Base-by-base conservation (phyloP, 2,329 filamentous ascomycete genomes). In the Colletotrichum sp. region DNA sequence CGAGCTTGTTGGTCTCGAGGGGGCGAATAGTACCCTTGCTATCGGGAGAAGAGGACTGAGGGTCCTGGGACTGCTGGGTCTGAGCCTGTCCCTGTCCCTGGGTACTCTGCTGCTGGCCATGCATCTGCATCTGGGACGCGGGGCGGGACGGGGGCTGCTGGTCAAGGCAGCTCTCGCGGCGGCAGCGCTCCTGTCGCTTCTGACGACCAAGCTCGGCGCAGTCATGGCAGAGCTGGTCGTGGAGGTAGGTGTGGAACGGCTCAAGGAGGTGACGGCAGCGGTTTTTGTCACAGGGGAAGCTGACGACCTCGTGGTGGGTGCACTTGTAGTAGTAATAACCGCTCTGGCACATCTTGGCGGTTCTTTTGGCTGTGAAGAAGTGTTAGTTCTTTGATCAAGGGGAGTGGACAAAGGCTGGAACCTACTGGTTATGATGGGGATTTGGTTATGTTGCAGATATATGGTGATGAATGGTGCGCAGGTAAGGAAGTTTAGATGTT, bases 311-410 rank as follows among this genome's bases (percentile, higher is more conserved):
- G 13, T 36, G 26, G 48, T 78, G 77, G 30, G 57, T 38, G 73
- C 78, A 79, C 32, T 64, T 64, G 69, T 78, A 79, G 38, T 30
- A 71, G 69, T 78, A 79, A n/a, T 52, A 76, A 52, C 78, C 77
- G 15, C 67, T 77, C 12, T 65, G 74, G 43, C 77, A 78, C 77
- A 76, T 74, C 21, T 74, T 60, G 21, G 15, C 12, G 8, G 18
- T 32, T 21, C 48, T 21, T 8, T 28, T 65, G 16, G 15, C 36
- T 65, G 63, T 68, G 15, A 52, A 21, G n/a, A 52, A 52, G 43
- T 52, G 43, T 52, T 52, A 52, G 43, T 52, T 13, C 43, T 21
- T 21, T 52, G 43, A 52, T 3, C 12, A 13, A 52, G n/a, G 5
- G n/a, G 10, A n/a, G 38, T 21, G 43, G 43, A 52, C n/a, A 52